Evolutionary conservation across 2,329 filamentous ascomycete species (phyloP), one percentile per base, ranked within the genome.

Genomic region (Colletotrichum theobromicola): DNA sequence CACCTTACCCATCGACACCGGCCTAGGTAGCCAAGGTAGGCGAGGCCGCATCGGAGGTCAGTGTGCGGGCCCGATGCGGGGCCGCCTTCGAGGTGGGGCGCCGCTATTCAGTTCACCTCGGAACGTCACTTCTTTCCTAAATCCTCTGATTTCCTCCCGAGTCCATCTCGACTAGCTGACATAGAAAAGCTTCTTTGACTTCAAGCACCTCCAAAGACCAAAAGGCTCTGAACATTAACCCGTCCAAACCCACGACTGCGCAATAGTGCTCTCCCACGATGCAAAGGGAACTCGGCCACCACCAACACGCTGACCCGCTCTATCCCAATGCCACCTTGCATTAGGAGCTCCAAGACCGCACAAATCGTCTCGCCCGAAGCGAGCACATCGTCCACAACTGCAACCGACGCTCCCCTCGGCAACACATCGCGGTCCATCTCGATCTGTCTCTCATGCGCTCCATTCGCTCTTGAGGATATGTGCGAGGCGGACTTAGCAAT

Each of bases 321-420:
- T 0, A 72, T 42, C n/a, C 61, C 10, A 18, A 91, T 75, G 0
- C 87, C 86, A 74, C 82, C 85, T 77, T 88, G 63, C 1, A 53
- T 15, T 30, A 92, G 78, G 2, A 93, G 81, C 76, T 84, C 76
- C 37, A 93, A 77, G 42, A 90, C 84, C 8, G 88, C 89, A 79
- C 83, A 87, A 46, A 92, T 85, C 4, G 90, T 92, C 76, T 84
- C 77, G 2, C 90, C 90, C 0, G 88, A 89, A 7, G 90, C 85
- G 70, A 93, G 86, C 32, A 91, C 90, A 80, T 93, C 90, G 73
- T 93, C 90, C 7, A 93, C 84, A 0, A 92, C 85, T n/a, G 92
- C 83, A 13, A 92, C 87, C 5, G 82, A 83, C 5, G 80, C 81
- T 2, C 81, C 85, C 42, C 30, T 78, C 0, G 82, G 77, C 21